Percentiles rank a stretch among this genome's conserved stretches.
Conservation (phyloP, 345 rosid genomes). For the Limnanthes douglasii region DNA sequence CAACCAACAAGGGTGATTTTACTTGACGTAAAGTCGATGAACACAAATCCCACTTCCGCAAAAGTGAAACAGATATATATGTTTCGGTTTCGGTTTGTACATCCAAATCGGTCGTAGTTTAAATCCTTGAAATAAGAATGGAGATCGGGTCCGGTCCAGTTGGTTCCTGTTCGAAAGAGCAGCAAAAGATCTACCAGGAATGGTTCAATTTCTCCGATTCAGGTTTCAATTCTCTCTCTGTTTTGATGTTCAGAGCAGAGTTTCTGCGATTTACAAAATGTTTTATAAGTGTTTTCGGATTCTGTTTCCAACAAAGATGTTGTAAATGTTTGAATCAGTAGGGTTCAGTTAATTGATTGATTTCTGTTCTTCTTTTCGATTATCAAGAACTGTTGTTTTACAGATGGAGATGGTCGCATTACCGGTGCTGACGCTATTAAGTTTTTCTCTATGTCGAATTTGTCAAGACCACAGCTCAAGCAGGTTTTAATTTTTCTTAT, state of each 20-base stretch:
- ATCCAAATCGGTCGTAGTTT: too few relatives aligned
- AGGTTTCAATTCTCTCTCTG: conserved; percentile 17
- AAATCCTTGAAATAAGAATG: too few relatives aligned
- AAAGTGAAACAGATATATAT: too few relatives aligned
- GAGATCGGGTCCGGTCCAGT: conserved; percentile 52
- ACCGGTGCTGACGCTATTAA: conserved; percentile 82
- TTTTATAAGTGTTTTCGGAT: too few relatives aligned
- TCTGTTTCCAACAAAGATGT: background rate
- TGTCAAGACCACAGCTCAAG: conserved; percentile 75
- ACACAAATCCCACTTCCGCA: too few relatives aligned
- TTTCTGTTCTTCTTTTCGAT: background rate
- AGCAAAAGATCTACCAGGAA: conserved; percentile 64
- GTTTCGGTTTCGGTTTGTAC: too few relatives aligned
- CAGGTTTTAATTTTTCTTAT: conserved; percentile 26
- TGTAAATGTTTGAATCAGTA: too few relatives aligned
- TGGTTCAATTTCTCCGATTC: conserved; percentile 83
- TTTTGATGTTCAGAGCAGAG: too few relatives aligned
- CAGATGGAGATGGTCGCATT: conserved; percentile 80
- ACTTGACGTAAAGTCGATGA: too few relatives aligned
- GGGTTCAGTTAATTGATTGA: too few relatives aligned
- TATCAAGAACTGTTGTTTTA: conserved; percentile 7
- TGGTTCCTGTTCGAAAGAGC: conserved; percentile 67
- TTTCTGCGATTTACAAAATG: too few relatives aligned
- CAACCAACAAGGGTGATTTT: too few relatives aligned
- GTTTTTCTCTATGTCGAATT: conserved; percentile 65